phyloP scores from a whole-genome alignment of 176 grass and related monocot genomes.

The Avena sativa region DNA sequence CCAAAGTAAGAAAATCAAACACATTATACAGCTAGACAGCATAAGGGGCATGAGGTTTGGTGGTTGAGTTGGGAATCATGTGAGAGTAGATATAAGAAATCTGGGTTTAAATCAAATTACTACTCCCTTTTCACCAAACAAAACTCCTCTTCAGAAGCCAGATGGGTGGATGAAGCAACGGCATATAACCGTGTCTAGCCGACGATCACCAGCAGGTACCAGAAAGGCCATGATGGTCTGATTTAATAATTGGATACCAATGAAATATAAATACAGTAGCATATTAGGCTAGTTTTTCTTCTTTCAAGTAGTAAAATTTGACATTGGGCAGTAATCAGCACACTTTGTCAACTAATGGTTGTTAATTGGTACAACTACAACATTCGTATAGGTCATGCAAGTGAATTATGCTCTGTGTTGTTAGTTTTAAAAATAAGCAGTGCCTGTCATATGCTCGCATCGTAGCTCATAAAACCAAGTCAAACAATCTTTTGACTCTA shows the following conservation, averaged over 20 bases:
- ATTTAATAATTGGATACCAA: background rate
- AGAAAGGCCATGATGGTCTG: background rate
- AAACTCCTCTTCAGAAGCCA: background rate
- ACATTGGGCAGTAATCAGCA: constrained; percentile 2
- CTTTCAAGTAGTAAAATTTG: constrained; percentile 20
- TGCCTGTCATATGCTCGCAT: background rate
- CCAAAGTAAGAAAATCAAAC: constrained; percentile 23
- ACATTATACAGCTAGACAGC: background rate
- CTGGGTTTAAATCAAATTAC: constrained; percentile 5
- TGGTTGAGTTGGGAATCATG: background rate
- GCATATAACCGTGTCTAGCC: constrained; percentile 16
- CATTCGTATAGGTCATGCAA: constrained; percentile 30
- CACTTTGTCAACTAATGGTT: constrained; percentile 38
- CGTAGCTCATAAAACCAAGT: constrained; percentile 28
- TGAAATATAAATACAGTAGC: constrained; percentile 1
- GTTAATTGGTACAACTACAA: constrained; percentile 49
- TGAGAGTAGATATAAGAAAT: constrained; percentile 18
- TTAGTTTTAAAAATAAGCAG: constrained; percentile 33
- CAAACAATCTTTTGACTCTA: background rate
- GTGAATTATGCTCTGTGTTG: constrained; percentile 2
- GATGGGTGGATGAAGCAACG: background rate
- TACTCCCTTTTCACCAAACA: constrained; percentile 10
- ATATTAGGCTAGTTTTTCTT: background rate
- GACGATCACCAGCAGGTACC: constrained; percentile 37
- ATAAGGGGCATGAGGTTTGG: background rate